A percentile compares a stretch with the other conserved stretches of the same genome.
These are phyloP conservation scores for Saccharomycopsis hybrid DNA, from an alignment of 1,139 yeast species.

Conservation along the genomic window DNA sequence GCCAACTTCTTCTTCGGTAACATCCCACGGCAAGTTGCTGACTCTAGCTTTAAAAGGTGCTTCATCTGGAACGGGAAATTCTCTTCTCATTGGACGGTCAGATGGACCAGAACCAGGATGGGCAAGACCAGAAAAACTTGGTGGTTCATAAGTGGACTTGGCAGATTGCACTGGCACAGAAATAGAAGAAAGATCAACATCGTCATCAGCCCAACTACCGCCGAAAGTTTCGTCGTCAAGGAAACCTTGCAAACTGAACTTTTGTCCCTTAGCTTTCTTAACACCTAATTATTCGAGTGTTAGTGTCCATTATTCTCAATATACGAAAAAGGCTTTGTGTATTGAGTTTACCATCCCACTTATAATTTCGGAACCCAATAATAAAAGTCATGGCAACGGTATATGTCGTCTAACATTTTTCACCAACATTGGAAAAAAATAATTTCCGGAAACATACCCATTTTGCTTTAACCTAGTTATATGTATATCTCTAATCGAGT, in stretches of 20 bases:
- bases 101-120: slow-evolving; percentile 23
- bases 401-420: too few relatives aligned
- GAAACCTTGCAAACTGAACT: slow-evolving; percentile 52
- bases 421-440: too few relatives aligned
- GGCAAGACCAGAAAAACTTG: too few relatives aligned
- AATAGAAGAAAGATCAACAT: slow-evolving; percentile 60
- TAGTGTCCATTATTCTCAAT: too few relatives aligned
- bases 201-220: slow-evolving; percentile 77
- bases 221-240: slow-evolving; percentile 44
- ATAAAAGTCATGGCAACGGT: too few relatives aligned
- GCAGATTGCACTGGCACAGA: slow-evolving; percentile 41
- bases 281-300: slow-evolving; percentile 4
- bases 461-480: too few relatives aligned
- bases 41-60: slow-evolving; percentile 91
- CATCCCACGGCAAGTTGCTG: slow-evolving; percentile 81
- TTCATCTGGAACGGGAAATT: slow-evolving; percentile 80
- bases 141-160: slow-evolving; percentile 21
- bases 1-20: slow-evolving; percentile 56
- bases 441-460: too few relatives aligned
- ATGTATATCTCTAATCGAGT: too few relatives aligned
- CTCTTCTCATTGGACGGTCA: slow-evolving; percentile 31
- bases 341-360: too few relatives aligned
- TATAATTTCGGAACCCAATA: too few relatives aligned
- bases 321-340: too few relatives aligned
- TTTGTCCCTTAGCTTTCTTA: slow-evolving; percentile 37